Conservation (phyloP, 148 eudicot species). For the Chenopodium berlandieri region DNA sequence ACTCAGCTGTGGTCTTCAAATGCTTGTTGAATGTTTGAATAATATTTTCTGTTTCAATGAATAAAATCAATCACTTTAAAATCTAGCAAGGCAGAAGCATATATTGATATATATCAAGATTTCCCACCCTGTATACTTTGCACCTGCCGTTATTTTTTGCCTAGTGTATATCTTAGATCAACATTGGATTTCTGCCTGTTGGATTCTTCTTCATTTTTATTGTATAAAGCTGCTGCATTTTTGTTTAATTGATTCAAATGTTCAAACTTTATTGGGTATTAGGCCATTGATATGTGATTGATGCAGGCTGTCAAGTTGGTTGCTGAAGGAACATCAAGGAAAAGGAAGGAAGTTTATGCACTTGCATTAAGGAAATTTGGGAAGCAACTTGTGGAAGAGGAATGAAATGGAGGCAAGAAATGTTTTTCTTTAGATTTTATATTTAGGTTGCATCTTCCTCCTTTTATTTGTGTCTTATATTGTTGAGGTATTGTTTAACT, state of each 20-base stretch:
- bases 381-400: constrained; percentile 44
- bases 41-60: background rate
- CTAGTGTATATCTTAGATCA: background rate
- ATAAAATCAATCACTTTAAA: background rate
- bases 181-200: background rate
- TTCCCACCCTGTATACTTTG: background rate
- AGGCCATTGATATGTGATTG: constrained; percentile 13
- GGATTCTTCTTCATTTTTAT: background rate
- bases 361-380: constrained; percentile 78
- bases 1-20: background rate
- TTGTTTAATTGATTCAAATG: background rate
- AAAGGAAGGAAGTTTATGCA: constrained; percentile 73
- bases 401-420: constrained; percentile 27
- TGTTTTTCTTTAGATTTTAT: constrained; percentile 8
- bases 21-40: background rate
- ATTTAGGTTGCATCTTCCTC: background rate
- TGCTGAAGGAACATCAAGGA: constrained; percentile 71
- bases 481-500: background rate
- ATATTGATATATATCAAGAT: background rate
- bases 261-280: background rate
- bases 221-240: background rate
- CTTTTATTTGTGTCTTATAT: constrained; percentile 1
- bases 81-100: background rate
- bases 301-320: constrained; percentile 92
- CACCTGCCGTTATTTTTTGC: background rate